Evolutionary conservation across 2,329 filamentous ascomycete species (phyloP), one percentile per base, ranked within the genome.

Genomic region (Fusarium penzigii): DNA sequence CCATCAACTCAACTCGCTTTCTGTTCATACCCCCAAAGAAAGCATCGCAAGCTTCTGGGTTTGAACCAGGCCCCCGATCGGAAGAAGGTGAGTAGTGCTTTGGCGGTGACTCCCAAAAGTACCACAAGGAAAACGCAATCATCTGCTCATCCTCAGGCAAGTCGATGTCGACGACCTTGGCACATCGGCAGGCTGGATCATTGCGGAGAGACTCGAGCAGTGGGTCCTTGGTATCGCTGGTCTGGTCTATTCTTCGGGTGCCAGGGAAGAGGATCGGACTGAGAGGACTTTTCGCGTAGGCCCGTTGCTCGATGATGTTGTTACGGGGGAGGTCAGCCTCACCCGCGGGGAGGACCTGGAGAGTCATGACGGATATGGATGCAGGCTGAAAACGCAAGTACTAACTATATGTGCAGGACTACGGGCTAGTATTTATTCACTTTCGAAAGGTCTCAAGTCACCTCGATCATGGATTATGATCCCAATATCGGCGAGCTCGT

Each of bases 81-180:
- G 57, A 54, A 25, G 60, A 50, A 20, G 68, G 59, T n/a, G 64
- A 64, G 8, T 58, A 51, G 6, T 51, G 58, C 14, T 65, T 64
- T 16, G 54, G 53, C 8, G 58, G 49, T 14, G 44, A 61, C 3
- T 61, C 54, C 61, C 67, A 70, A 9, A 74, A 57, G 45, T 68
- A 68, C 66, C 70, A 75, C 61, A 68, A 67, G 34, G 66, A 57
- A 50, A 72, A 74, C n/a, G 67, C 66, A 36, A 75, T 49, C 47
- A 65, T 68, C 46, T 62, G 61, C 5, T 69, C 62, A 17, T 65
- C 61, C 36, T 61, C 58, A n/a, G 16, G 16, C 17, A 69, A 49
- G n/a, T 63, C 63, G 3, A 63, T 61, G 53, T 74, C 73, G 29
- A 73, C 59, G 12, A 70, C 67, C 53, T 74, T 72, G 49, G 67